phyloP scores from a whole-genome alignment of 768 basidiomycete genomes.

The Boletus reticuloceps region DNA sequence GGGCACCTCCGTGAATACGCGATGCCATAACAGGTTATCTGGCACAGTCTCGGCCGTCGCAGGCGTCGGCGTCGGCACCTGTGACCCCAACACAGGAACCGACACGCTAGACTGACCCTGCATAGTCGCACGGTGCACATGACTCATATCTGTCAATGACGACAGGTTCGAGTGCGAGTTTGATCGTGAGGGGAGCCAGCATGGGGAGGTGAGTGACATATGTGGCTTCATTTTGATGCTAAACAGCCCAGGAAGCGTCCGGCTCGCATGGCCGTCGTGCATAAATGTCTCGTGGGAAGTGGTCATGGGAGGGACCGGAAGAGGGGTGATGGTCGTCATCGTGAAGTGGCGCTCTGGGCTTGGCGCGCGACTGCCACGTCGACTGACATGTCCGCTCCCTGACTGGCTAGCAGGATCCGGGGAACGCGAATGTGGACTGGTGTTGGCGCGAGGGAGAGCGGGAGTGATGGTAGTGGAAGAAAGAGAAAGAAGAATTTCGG shows the following conservation, averaged over 20 bases:
- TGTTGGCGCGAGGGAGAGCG: constrained; percentile 16
- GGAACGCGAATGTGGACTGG: constrained; percentile 15
- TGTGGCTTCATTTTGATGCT: constrained; percentile 64
- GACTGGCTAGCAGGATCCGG: constrained; percentile 26
- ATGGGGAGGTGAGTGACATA: constrained; percentile 41
- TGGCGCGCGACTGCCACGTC: constrained; percentile 45
- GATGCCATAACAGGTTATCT: constrained; percentile 45
- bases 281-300: constrained; percentile 47
- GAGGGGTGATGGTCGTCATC: constrained; percentile 2
- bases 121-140: constrained; percentile 2
- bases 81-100: background rate
- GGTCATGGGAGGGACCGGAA: constrained; percentile 6
- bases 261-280: constrained; percentile 49
- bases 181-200: constrained; percentile 40
- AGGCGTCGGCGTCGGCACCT: constrained; percentile 2
- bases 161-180: constrained; percentile 33
- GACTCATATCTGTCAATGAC: constrained; percentile 1
- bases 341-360: constrained; percentile 51
- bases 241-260: constrained; percentile 51
- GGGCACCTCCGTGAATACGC: constrained; percentile 76
- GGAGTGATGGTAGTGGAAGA: constrained; percentile 37
- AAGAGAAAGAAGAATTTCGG: constrained; percentile 73
- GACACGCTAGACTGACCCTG: background rate
- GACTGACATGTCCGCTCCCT: constrained; percentile 30
- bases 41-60: constrained; percentile 19